These are phyloP conservation scores for Tilletia indica DNA, from an alignment of 1,284 basidiomycete genomes.

Conservation along the genomic window DNA sequence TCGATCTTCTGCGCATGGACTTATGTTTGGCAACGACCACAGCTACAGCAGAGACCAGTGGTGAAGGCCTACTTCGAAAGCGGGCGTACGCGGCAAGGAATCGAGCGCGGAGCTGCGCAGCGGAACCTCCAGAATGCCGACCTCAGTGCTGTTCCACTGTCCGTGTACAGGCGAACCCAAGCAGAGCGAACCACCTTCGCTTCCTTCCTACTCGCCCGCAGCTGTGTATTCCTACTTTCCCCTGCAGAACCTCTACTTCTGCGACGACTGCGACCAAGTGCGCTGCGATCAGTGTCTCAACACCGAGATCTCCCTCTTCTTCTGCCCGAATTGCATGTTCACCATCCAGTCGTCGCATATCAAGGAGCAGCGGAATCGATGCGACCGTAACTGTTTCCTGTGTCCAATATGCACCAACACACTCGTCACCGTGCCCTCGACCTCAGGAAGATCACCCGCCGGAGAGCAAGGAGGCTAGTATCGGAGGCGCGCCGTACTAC, in stretches of 20 bases:
- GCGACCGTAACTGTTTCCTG: conserved; percentile 93
- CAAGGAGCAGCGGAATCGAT: conserved; percentile 92
- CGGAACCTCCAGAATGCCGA: not conserved
- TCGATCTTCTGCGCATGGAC: no score
- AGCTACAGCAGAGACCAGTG: no score
- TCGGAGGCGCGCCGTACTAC: conserved; percentile 82
- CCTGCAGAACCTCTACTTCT: conserved; percentile 85
- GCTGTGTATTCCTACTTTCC: conserved; percentile 61
- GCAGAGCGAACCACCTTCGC: conserved; percentile 5
- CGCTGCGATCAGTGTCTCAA: conserved; percentile 87
- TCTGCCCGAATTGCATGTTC: conserved; percentile 97
- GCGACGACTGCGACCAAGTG: conserved; percentile 94
- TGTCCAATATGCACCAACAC: conserved; percentile 90
- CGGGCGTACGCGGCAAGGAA: no score
- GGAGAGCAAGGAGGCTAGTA: conserved; percentile 52
- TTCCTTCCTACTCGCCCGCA: conserved; percentile 10
- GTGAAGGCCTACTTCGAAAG: no score
- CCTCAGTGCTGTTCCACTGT: conserved; percentile 14
- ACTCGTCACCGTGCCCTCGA: conserved; percentile 79
- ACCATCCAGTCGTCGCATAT: conserved; percentile 96
- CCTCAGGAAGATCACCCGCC: conserved; percentile 59
- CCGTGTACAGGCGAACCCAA: conserved; percentile 1
- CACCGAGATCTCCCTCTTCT: conserved; percentile 91
- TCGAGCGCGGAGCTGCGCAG: no score
- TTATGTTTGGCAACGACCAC: no score